phyloP scores from a whole-genome alignment of 139 green algal species.

The Chlamydomonas schloesseri region DNA sequence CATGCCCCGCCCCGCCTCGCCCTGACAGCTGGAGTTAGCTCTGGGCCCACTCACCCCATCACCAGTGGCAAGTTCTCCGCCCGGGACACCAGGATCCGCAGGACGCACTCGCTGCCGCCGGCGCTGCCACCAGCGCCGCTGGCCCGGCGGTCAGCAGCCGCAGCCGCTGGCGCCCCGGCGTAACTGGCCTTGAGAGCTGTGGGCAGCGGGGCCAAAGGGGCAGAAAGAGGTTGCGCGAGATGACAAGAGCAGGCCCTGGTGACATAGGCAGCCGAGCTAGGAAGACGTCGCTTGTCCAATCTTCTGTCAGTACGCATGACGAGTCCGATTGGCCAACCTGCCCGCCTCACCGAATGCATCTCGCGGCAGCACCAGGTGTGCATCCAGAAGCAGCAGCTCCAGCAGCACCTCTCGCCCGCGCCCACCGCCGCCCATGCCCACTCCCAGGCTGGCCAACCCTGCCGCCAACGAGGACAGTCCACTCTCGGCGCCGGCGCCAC shows the following conservation, averaged over 20 bases:
- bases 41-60: constrained; percentile 23
- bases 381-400: constrained; percentile 59
- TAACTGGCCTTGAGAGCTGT: neutral
- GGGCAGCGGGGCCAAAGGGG: too few species aligned
- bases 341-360: constrained; percentile 14
- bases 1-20: too few species aligned
- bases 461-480: neutral
- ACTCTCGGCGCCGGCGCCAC: neutral
- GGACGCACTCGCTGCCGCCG: neutral
- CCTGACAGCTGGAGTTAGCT: too few species aligned
- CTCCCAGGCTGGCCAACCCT: neutral
- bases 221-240: too few species aligned
- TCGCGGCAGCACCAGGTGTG: constrained; percentile 25
- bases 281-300: too few species aligned
- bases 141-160: too few species aligned
- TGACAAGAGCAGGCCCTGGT: too few species aligned
- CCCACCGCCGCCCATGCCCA: neutral
- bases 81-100: constrained; percentile 48
- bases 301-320: too few species aligned
- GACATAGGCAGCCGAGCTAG: too few species aligned
- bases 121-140: too few species aligned
- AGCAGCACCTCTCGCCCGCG: constrained; percentile 49
- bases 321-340: too few species aligned
- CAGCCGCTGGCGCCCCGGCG: too few species aligned
- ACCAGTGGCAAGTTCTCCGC: constrained; percentile 56